Evolutionary conservation across 169 alveolate species (phyloP).

Genomic region (Plasmodium coatneyi): DNA sequence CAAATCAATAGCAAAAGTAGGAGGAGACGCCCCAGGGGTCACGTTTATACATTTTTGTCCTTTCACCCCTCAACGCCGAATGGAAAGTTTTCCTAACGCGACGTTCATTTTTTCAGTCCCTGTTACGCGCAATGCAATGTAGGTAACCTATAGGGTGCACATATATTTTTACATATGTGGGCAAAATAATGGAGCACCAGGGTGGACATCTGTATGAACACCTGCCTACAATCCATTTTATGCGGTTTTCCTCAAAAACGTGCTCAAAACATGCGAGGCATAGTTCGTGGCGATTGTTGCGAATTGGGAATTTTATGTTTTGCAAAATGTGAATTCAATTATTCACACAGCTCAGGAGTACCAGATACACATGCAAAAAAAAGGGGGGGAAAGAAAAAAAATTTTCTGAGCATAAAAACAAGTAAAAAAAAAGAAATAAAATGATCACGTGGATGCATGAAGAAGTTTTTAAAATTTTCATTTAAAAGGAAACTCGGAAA

Average conservation of each 20-base stretch:
- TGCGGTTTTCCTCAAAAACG: not conserved
- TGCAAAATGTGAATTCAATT: not conserved
- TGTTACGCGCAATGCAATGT: not conserved
- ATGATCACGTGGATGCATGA: not conserved
- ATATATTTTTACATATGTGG: not conserved
- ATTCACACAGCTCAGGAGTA: not conserved
- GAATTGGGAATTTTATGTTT: not conserved
- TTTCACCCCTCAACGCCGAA: not conserved
- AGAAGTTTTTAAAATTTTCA: not conserved
- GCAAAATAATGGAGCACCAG: not conserved
- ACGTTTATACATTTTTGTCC: not conserved
- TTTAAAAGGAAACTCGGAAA: not conserved
- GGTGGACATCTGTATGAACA: not conserved
- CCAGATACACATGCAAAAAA: not conserved
- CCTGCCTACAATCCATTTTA: not conserved
- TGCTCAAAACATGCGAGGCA: not conserved
- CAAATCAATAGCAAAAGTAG: not conserved
- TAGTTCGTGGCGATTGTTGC: not conserved
- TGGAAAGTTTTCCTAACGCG: not conserved
- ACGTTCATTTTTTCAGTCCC: not conserved
- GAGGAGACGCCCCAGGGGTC: not conserved
- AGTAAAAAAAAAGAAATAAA: no score
- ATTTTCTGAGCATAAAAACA: not conserved
- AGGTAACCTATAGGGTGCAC: not conserved
- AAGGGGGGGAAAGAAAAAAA: not conserved